Evolutionary conservation across 805 yeast species (phyloP).

Genomic region (Candida nemodendra): DNA sequence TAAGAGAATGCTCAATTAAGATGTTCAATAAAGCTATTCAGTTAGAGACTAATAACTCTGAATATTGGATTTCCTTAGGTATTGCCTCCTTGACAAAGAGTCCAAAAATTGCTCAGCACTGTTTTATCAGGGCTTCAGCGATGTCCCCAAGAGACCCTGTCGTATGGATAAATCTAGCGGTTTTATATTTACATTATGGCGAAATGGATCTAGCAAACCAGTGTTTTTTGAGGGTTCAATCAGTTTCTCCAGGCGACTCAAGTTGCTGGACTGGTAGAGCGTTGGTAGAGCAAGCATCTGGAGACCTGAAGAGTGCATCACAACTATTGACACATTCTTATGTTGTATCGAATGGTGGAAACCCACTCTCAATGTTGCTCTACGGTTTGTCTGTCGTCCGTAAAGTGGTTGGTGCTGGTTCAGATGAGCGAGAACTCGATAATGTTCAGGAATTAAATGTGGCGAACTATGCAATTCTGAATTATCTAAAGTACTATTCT

Average conservation of each 20-base stretch:
- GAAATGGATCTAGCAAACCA: conserved; percentile 73
- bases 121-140: conserved; percentile 78
- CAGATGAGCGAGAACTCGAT: conserved; percentile 53
- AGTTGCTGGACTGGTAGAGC: conserved; percentile 89
- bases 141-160: conserved; percentile 64
- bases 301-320: conserved; percentile 49
- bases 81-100: conserved; percentile 62
- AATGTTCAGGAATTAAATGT: conserved; percentile 64
- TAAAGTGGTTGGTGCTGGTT: conserved; percentile 38
- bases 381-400: conserved; percentile 61
- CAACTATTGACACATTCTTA: conserved; percentile 75
- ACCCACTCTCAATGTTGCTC: conserved; percentile 65
- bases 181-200: conserved; percentile 64
- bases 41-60: conserved; percentile 65
- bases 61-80: conserved; percentile 83
- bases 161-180: conserved; percentile 81
- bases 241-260: conserved; percentile 74
- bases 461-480: conserved; percentile 65
- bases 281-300: conserved; percentile 49
- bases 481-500: conserved; percentile 62
- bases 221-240: conserved; percentile 70
- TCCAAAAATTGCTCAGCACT: conserved; percentile 84
- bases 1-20: conserved; percentile 52
- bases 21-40: conserved; percentile 66
- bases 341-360: conserved; percentile 70